These are phyloP conservation scores for Toxoplasma gondii DNA, from an alignment of 169 alveolate genomes.

Conservation along the genomic window DNA sequence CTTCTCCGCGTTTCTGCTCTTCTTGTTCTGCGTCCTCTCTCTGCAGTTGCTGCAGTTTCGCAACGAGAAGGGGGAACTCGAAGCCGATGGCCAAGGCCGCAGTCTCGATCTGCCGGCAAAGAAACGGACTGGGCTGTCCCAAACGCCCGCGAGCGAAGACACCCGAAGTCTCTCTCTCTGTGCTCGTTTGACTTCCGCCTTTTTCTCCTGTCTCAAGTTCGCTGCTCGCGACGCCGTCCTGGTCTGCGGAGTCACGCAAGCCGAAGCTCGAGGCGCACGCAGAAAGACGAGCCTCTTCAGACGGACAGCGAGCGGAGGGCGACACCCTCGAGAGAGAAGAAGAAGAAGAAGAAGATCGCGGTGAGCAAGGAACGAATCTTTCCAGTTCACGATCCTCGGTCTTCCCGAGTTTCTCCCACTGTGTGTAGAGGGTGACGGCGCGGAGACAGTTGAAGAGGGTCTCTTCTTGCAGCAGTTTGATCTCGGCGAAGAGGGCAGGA, in stretches of 20 bases:
- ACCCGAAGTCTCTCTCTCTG: background rate
- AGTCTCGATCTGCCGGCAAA: conserved; percentile 48
- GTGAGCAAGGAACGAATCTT: background rate
- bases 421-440: background rate
- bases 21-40: background rate
- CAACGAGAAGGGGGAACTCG: background rate
- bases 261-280: background rate
- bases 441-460: background rate
- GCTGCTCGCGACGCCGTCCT: background rate
- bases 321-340: no score
- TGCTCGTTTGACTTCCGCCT: background rate
- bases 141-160: background rate
- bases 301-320: no score
- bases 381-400: background rate
- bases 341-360: background rate
- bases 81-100: conserved; percentile 40
- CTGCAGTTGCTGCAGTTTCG: background rate
- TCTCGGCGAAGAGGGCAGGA: background rate
- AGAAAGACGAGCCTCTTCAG: no score
- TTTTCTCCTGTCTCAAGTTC: background rate
- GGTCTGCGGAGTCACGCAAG: background rate
- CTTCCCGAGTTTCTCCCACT: background rate
- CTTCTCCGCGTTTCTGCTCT: background rate
- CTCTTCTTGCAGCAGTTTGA: background rate
- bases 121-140: conserved; percentile 27